Percentiles rank a stretch among this genome's conserved stretches.
These are phyloP conservation scores for Sutorius australiensis DNA, from an alignment of 768 basidiomycete genomes.

Conservation along the genomic window DNA sequence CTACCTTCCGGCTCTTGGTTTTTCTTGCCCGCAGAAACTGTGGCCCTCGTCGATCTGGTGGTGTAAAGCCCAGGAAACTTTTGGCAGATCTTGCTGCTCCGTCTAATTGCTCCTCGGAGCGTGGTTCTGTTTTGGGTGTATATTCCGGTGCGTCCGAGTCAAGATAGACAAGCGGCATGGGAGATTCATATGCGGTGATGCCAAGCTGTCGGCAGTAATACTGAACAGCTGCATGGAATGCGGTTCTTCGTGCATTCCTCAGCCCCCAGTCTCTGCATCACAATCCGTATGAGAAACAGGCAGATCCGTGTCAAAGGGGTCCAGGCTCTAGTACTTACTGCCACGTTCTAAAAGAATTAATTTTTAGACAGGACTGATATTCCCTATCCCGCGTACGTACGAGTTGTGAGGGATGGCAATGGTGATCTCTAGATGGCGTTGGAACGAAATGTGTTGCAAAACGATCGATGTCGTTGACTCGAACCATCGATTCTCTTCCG, in stretches of 20 bases:
- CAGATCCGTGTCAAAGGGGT: not conserved
- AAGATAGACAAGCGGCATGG: constrained; percentile 55
- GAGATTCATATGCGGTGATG: constrained; percentile 57
- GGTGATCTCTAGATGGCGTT: constrained; percentile 64
- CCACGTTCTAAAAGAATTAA: constrained; percentile 28
- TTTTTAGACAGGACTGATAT: constrained; percentile 1
- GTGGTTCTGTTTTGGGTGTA: constrained; percentile 1
- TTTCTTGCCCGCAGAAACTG: constrained; percentile 27
- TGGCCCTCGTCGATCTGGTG: constrained; percentile 18
- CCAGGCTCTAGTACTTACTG: constrained; percentile 25
- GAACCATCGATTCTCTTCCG: constrained; percentile 79
- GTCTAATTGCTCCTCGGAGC: constrained; percentile 4
- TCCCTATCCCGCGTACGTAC: constrained; percentile 27
- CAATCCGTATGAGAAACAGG: constrained; percentile 3
- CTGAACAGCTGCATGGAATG: constrained; percentile 76
- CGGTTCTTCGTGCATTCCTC: constrained; percentile 58
- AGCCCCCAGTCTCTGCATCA: constrained; percentile 54
- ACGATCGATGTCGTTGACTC: constrained; percentile 62
- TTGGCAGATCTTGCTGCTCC: constrained; percentile 12
- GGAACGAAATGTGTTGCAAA: constrained; percentile 61
- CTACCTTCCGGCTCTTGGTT: constrained; percentile 35
- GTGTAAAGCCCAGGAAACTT: constrained; percentile 29
- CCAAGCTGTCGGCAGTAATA: constrained; percentile 68
- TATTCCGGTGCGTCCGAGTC: constrained; percentile 20
- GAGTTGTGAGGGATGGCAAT: constrained; percentile 58